These are phyloP conservation scores for Fusarium sp. DNA, from an alignment of 2,329 filamentous ascomycete genomes.

Conservation along the genomic window DNA sequence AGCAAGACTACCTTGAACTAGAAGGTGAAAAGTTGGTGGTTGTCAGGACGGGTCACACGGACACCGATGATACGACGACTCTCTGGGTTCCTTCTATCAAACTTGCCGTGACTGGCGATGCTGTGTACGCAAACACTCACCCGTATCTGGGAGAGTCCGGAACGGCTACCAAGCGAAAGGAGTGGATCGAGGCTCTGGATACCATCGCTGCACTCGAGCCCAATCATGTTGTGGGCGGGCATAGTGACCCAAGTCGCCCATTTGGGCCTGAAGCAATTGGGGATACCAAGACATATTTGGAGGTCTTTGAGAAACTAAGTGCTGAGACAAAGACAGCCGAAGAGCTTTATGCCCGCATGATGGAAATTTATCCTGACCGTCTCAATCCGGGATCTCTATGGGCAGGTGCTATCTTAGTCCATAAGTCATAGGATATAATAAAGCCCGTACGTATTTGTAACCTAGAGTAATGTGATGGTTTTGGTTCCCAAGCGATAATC, in stretches of 20 bases:
- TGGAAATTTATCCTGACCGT: background rate
- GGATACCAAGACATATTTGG: background rate
- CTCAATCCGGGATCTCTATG: background rate
- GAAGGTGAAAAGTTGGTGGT: background rate
- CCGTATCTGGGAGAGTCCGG: background rate
- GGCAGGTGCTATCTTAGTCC: background rate
- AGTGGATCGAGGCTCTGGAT: background rate
- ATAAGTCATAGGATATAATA: background rate
- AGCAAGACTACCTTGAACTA: background rate
- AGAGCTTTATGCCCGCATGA: background rate
- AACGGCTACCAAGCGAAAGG: background rate
- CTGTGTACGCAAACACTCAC: background rate
- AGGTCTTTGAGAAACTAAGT: background rate
- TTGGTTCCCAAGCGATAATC: too few species aligned
- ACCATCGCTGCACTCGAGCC: background rate
- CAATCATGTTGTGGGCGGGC: background rate
- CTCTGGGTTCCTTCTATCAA: background rate
- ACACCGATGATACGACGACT: background rate
- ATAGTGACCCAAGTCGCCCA: background rate
- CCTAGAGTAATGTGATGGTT: too few species aligned
- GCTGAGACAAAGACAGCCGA: background rate
- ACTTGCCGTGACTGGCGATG: background rate
- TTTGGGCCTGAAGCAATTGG: background rate
- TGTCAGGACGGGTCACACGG: background rate
- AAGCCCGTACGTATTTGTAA: too few species aligned